phyloP scores from a whole-genome alignment of 495 filamentous ascomycete species.

The Aspergillus ellipticus region DNA sequence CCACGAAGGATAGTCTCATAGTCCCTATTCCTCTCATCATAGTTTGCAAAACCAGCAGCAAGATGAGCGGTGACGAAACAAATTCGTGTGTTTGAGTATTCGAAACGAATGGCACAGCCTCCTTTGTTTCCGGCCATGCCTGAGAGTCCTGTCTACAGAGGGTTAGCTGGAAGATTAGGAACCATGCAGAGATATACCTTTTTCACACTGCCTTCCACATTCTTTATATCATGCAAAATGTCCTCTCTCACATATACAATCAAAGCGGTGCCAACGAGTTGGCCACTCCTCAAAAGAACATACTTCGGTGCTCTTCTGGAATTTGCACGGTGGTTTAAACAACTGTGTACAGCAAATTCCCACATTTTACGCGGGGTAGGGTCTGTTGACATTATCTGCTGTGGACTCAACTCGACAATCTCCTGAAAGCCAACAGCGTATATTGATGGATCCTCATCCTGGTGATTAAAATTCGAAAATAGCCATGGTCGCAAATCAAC shows the following conservation, averaged over 20 bases:
- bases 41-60: conserved; percentile 94
- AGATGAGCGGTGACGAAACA: conserved; percentile 98
- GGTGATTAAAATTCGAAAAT: conserved; percentile 51
- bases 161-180: background rate
- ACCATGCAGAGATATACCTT: conserved; percentile 48
- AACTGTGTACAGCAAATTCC: conserved; percentile 76
- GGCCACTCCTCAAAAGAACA: conserved; percentile 83
- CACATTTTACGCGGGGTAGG: conserved; percentile 78
- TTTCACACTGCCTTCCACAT: conserved; percentile 92
- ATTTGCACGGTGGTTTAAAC: conserved; percentile 67
- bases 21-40: conserved; percentile 91
- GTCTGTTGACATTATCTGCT: conserved; percentile 99
- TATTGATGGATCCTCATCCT: conserved; percentile 46
- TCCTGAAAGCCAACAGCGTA: conserved; percentile 93
- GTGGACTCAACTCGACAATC: conserved; percentile 92
- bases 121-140: conserved; percentile 98
- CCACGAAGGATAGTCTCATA: conserved; percentile 86
- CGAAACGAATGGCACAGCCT: conserved; percentile 92
- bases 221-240: conserved; percentile 76
- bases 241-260: conserved; percentile 84
- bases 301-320: conserved; percentile 67
- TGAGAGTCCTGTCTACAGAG: conserved; percentile 76
- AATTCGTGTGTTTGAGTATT: conserved; percentile 87
- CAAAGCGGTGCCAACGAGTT: conserved; percentile 90
- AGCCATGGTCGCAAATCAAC: conserved; percentile 85